Conservation (phyloP, 805 yeast genomes). For the Candida dajiaensis region DNA sequence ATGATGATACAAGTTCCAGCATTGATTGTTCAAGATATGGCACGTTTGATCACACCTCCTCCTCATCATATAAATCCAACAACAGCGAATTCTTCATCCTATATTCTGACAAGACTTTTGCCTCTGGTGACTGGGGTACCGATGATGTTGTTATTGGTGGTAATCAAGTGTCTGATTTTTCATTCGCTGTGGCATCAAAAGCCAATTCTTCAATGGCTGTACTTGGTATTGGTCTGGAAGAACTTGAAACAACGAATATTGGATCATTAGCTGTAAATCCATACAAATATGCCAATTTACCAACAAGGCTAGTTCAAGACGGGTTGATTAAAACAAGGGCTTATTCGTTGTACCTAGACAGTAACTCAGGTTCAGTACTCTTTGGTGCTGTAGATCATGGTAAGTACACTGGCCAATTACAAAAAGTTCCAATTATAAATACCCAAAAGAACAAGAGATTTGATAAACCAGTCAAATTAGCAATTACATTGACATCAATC, state of each 20-base stretch:
- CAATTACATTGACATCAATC: slow-evolving; percentile 34
- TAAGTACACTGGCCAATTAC: slow-evolving; percentile 48
- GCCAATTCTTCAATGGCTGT: slow-evolving; percentile 65
- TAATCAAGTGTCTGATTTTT: slow-evolving; percentile 42
- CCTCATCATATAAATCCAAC: slow-evolving; percentile 29
- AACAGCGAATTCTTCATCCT: slow-evolving; percentile 33
- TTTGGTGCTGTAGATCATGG: slow-evolving; percentile 71
- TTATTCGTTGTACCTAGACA: slow-evolving; percentile 56
- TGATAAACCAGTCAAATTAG: slow-evolving; percentile 37
- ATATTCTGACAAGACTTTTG: slow-evolving; percentile 42
- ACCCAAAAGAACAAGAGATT: slow-evolving; percentile 25
- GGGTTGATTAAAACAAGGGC: slow-evolving; percentile 51
- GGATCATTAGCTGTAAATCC: slow-evolving; percentile 17
- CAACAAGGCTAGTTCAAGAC: slow-evolving; percentile 48
- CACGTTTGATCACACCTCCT: slow-evolving; percentile 28
- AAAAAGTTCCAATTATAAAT: slow-evolving; percentile 39
- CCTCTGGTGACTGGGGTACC: slow-evolving; percentile 32
- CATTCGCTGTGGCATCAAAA: slow-evolving; percentile 68
- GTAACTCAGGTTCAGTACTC: slow-evolving; percentile 46
- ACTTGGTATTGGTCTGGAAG: slow-evolving; percentile 65
- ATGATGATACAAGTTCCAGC: background rate
- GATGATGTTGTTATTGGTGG: slow-evolving; percentile 56
- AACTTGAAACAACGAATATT: slow-evolving; percentile 57
- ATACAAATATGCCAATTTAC: slow-evolving; percentile 59
- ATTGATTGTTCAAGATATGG: slow-evolving; percentile 29